Base-by-base conservation (phyloP, 176 grass and related monocot genomes). In the Chloris gayana region DNA sequence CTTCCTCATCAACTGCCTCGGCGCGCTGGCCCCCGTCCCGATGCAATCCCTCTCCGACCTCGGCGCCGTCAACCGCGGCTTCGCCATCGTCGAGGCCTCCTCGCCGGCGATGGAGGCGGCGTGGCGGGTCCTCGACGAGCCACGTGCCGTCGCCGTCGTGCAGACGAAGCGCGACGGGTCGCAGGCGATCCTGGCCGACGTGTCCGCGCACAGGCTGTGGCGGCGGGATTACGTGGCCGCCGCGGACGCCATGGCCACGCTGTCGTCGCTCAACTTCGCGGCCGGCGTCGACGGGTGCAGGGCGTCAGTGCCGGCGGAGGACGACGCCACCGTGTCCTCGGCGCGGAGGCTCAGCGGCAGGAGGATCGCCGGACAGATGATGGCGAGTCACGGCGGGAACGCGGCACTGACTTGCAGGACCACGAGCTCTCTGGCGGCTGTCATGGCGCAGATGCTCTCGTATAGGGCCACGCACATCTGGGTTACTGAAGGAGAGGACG, bases 401-500 rank as follows among this genome's bases (percentile, higher is more conserved):
- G 62, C 37, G n/a, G 80, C 82, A 32, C 82, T 93, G 25, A 89
- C 84, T 26, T 93, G 91, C 73, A 87, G 77, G 68, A 22, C 70
- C 9, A 87, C 77, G 1, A 93, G 91, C 77, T 93, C 87, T 22
- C 84, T 93, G 14, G 91, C 91, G 1, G 91, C 91, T 0, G 84
- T 93, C 39, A 93, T 93, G 91, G 91, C 84, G 14, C 84, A 93
- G 87, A 84, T 87, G 87, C 72, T 93, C 42, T 84, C 91, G 57
- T 82, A 89, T 49, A 70, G 87, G 77, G 78, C 84, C 18, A 84
- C 84, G n/a, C 87, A 89, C 64, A 56, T 93, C 46, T 93, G 91
- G 87, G 84, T 93, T 29, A 81, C 73, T 8, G 44, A 87, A 11
- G 87, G 54, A 0, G 76, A 84, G 17, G 72, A 81, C 15, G 72